These are phyloP conservation scores for Pichia insulana DNA, from an alignment of 805 yeast species.

Conservation along the genomic window DNA sequence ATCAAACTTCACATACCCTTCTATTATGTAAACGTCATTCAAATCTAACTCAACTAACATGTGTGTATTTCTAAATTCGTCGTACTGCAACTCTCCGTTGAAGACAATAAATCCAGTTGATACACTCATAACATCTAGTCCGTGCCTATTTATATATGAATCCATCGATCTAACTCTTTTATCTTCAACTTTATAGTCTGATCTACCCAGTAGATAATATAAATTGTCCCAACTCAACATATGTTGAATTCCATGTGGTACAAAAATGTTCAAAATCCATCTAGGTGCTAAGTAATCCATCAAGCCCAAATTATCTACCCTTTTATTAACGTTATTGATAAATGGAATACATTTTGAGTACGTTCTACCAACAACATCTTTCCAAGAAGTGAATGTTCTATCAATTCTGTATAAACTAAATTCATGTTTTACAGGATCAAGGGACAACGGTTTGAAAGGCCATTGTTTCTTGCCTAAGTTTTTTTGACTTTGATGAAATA, in stretches of 20 bases:
- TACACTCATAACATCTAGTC: neutral
- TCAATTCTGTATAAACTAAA: conserved; percentile 4
- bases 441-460: conserved; percentile 7
- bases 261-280: conserved; percentile 9
- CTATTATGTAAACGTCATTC: conserved; percentile 7
- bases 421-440: neutral
- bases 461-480: neutral
- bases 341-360: conserved; percentile 8
- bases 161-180: conserved; percentile 2
- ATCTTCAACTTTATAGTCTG: neutral
- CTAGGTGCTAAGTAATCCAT: conserved; percentile 10
- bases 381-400: conserved; percentile 5
- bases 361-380: conserved; percentile 8
- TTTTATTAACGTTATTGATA: neutral
- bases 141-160: conserved; percentile 1
- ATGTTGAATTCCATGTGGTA: conserved; percentile 9
- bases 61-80: conserved; percentile 4
- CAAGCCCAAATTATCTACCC: neutral
- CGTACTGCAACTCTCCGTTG: conserved; percentile 1
- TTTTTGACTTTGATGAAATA: neutral
- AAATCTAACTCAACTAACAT: conserved; percentile 11
- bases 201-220: conserved; percentile 4
- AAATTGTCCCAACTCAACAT: conserved; percentile 5
- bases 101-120: conserved; percentile 6
- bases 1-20: conserved; percentile 9